Evolutionary conservation across 2,329 filamentous ascomycete genomes (phyloP), one percentile per base, ranked within the genome.

Genomic region (Colletotrichum abscissum): DNA sequence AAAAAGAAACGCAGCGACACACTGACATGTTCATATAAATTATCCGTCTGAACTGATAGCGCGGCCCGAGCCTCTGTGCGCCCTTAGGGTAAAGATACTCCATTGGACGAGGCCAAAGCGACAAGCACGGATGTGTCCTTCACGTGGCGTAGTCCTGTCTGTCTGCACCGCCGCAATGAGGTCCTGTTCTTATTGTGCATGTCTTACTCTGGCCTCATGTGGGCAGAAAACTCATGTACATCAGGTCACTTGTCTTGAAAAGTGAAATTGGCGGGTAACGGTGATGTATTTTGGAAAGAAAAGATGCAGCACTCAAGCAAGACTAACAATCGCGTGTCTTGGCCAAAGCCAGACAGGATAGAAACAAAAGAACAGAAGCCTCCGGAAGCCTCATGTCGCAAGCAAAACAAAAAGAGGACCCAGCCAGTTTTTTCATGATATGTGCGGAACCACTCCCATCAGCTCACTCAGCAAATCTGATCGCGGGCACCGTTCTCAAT

Each of bases 361-460:
- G 55, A 57, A 42, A 28, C 35, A 66, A 66, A 66, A 35, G 33
- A 35, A 57, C 30, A 57, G 63, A 66, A 66, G 63, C 63, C 63
- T 57, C 63, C 63, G 56, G 52, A 66, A 66, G 52, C 63, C 42
- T 49, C 24, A 24, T 28, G 26, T 35, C 63, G 28, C 22, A 28
- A 65, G 26, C 24, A 28, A 65, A 66, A 19, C 9, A 42, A 38
- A 57, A 66, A 65, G 22, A 42, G 19, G 42, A 12, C 28, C 62
- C 28, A 52, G 19, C 49, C 42, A 49, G 4, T 22, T 49, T 49
- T 49, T n/a, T 49, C 19, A 49, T 49, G 42, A n/a, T 49, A 49
- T 49, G 42, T 49, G 42, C 42, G 42, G 19, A 49, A 49, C 42
- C 19, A 49, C 42, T n/a, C 19, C 19, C 42, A 22, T 49, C 42